phyloP scores from a whole-genome alignment of 2,329 filamentous ascomycete genomes.

The Trichoderma atrobrunneum region DNA sequence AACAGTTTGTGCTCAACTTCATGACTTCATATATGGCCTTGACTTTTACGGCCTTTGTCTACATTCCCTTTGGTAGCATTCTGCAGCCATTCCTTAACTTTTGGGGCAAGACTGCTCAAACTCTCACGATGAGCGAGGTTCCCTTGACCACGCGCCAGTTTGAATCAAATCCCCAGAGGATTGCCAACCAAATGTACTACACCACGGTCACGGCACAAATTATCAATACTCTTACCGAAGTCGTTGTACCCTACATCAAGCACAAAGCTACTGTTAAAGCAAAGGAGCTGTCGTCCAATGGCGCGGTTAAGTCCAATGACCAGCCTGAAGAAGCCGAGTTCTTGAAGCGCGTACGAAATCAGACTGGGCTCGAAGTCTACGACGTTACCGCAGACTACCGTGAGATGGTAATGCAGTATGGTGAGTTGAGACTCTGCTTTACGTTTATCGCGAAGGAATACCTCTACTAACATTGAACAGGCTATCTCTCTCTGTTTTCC shows the following conservation, averaged over 20 bases:
- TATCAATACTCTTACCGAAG: slow-evolving; percentile 80
- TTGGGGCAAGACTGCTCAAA: slow-evolving; percentile 70
- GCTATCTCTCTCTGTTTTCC: slow-evolving; percentile 87
- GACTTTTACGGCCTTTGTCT: slow-evolving; percentile 91
- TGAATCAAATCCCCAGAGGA: slow-evolving; percentile 75
- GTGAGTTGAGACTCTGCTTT: slow-evolving; percentile 34
- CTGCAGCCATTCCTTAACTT: slow-evolving; percentile 84
- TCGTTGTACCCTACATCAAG: slow-evolving; percentile 81
- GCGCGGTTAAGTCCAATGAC: slow-evolving; percentile 56
- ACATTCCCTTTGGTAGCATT: slow-evolving; percentile 83
- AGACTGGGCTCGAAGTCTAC: slow-evolving; percentile 79
- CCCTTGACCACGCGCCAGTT: slow-evolving; percentile 66
- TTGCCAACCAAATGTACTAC: slow-evolving; percentile 91
- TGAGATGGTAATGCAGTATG: slow-evolving; percentile 86
- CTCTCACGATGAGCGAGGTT: slow-evolving; percentile 73
- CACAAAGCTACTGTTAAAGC: slow-evolving; percentile 74
- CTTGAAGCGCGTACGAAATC: slow-evolving; percentile 74
- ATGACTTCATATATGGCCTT: slow-evolving; percentile 92
- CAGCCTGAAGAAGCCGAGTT: slow-evolving; percentile 76
- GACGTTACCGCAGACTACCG: slow-evolving; percentile 88
- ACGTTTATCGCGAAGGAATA: background rate
- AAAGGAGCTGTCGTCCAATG: slow-evolving; percentile 67
- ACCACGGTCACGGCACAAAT: slow-evolving; percentile 93
- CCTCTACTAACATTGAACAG: slow-evolving; percentile 40
- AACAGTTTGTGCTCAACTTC: slow-evolving; percentile 95